Evolutionary conservation across 2,329 filamentous ascomycete species (phyloP), one percentile per base, ranked within the genome.

Genomic region (Trichoderma simmonsii): DNA sequence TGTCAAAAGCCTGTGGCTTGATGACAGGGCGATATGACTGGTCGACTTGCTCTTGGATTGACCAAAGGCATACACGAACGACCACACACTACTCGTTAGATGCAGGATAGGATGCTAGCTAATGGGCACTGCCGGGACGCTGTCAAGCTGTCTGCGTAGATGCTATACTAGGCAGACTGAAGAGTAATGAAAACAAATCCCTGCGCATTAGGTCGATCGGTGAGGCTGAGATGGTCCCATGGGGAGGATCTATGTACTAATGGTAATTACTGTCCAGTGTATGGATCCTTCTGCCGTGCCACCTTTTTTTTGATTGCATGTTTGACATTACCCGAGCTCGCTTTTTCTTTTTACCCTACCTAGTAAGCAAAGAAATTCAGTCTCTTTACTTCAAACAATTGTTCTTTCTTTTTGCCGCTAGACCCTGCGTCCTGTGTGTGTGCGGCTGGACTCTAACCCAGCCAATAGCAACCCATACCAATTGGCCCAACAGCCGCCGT

Each of bases 151-250:
- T 67, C 32, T 67, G 64, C 51, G 30, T 30, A 39, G 36, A n/a
- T 67, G 30, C 39, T 36, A 34, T 57, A 57, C 32, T 67, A 57
- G 64, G 64, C 48, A 56, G 51, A 39, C 54, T 26, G 51, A 59
- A 67, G 15, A 39, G 51, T 59, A 59, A 67, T 66, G 63, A 32
- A 67, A 56, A 21, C 39, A 43, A 57, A 30, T 32, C 51, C 51
- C 32, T 59, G 64, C n/a, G 48, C 14, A 39, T 67, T 59, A 6
- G 30, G 21, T 36, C 21, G 63, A 66, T 66, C 30, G 28, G 63
- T 56, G 63, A 66, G 63, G 63, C 43, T 66, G 63, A 66, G 63
- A 66, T 66, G 48, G 28, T 30, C 14, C 63, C 63, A 66, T 32
- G 62, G 62, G 39, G 24, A 21, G 26, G 39, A 32, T 54, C 48